Evolutionary conservation across 1,139 yeast species (phyloP).

Genomic region (Saccharomyces hybrid): DNA sequence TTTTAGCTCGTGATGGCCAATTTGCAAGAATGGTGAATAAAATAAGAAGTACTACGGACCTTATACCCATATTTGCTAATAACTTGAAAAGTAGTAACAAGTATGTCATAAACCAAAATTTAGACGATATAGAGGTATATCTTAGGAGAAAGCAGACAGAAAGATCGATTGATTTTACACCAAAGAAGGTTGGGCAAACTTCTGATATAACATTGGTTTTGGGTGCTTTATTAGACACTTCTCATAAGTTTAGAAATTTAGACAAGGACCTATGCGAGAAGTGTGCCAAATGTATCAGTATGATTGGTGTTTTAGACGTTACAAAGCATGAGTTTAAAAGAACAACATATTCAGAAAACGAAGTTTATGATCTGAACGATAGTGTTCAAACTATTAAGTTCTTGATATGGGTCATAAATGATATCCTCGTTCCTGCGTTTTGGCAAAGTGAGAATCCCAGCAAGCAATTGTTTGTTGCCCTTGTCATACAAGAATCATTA

Average conservation of each 20-base stretch:
- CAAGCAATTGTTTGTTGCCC: conserved; percentile 76
- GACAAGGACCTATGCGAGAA: conserved; percentile 45
- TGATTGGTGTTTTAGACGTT: conserved; percentile 73
- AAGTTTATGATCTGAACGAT: conserved; percentile 55
- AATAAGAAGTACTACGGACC: conserved; percentile 18
- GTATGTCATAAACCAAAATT: conserved; percentile 70
- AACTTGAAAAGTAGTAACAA: conserved; percentile 41
- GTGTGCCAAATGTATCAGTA: conserved; percentile 64
- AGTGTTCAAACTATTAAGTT: conserved; percentile 58
- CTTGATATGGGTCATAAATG: conserved; percentile 57
- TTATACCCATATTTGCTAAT: conserved; percentile 25
- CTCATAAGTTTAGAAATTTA: conserved; percentile 47
- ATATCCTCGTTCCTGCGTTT: conserved; percentile 66
- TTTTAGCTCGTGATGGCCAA: conserved; percentile 36
- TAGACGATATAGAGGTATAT: conserved; percentile 55
- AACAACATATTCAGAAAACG: conserved; percentile 39
- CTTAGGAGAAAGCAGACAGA: conserved; percentile 33
- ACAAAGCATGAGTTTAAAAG: conserved; percentile 48
- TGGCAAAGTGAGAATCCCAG: conserved; percentile 88
- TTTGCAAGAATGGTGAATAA: conserved; percentile 32
- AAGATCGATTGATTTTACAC: conserved; percentile 11
- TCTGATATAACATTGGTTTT: conserved; percentile 35
- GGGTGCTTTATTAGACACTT: conserved; percentile 49
- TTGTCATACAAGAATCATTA: conserved; percentile 80
- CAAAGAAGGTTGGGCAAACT: conserved; percentile 8